Conservation (phyloP, 177 flowering plant genomes). For the Telopea speciosissima region DNA sequence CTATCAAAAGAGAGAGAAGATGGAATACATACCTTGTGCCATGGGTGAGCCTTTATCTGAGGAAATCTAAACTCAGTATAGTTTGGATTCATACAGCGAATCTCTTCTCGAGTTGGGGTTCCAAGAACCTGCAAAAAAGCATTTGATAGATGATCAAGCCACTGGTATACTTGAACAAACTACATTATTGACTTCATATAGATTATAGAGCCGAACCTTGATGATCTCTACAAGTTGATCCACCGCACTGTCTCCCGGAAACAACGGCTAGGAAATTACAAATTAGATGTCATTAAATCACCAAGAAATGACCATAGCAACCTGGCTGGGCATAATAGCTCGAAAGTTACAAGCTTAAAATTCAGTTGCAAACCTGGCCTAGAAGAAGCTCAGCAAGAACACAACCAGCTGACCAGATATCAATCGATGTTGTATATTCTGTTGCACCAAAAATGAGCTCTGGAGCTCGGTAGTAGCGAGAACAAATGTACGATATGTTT, state of each 20-base stretch:
- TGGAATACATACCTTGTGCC: constrained; percentile 70
- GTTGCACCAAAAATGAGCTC: constrained; percentile 96
- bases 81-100: constrained; percentile 89
- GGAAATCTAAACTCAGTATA: constrained; percentile 90
- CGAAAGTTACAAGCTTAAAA: constrained; percentile 2
- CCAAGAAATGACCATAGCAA: neutral
- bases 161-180: neutral
- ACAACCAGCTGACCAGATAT: constrained; percentile 96
- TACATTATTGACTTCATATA: neutral
- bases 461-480: constrained; percentile 88
- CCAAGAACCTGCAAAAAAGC: constrained; percentile 70
- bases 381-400: constrained; percentile 95
- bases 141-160: constrained; percentile 4
- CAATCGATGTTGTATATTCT: constrained; percentile 84
- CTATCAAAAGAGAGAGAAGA: neutral
- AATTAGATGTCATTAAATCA: constrained; percentile 1
- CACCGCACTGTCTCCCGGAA: constrained; percentile 91
- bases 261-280: constrained; percentile 50
- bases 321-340: neutral
- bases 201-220: constrained; percentile 38
- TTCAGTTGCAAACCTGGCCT: constrained; percentile 57
- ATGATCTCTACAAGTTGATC: constrained; percentile 93
- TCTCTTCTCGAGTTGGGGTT: constrained; percentile 92
- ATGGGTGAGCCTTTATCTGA: constrained; percentile 89
- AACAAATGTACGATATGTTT: constrained; percentile 87